These are phyloP conservation scores for Penicillium fimorum DNA, from an alignment of 495 filamentous ascomycete genomes.

Conservation along the genomic window DNA sequence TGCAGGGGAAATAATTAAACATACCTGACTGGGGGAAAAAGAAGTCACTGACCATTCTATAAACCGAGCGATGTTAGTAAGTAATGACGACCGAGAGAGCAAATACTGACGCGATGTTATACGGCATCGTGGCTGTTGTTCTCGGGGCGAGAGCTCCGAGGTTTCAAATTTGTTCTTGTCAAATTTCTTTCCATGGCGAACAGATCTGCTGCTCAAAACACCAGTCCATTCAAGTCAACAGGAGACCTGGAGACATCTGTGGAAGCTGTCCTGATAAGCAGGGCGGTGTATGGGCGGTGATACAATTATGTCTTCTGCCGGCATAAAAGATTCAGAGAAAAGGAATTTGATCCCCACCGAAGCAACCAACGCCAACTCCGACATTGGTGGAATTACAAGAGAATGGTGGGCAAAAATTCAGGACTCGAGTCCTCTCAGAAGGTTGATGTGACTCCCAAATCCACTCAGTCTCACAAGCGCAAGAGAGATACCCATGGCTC, in stretches of 20 bases:
- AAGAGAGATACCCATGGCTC: constrained; percentile 39
- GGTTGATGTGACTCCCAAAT: constrained; percentile 20
- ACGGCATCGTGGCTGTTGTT: constrained; percentile 50
- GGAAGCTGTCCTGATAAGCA: constrained; percentile 5
- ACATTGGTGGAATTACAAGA: constrained; percentile 8
- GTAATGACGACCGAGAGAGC: background rate
- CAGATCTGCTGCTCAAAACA: constrained; percentile 5
- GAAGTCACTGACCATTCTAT: constrained; percentile 95
- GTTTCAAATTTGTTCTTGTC: constrained; percentile 6
- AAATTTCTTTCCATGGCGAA: constrained; percentile 23
- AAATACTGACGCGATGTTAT: constrained; percentile 68
- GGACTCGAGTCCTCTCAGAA: constrained; percentile 20
- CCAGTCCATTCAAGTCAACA: constrained; percentile 9
- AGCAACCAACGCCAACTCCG: constrained; percentile 1
- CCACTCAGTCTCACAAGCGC: constrained; percentile 36
- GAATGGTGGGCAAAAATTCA: constrained; percentile 31
- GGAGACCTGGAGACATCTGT: background rate
- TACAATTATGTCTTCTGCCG: background rate
- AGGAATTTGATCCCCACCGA: constrained; percentile 17
- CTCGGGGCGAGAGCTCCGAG: constrained; percentile 8
- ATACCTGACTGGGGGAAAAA: constrained; percentile 93
- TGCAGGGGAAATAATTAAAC: constrained; percentile 1
- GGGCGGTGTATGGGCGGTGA: constrained; percentile 14
- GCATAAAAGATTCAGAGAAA: constrained; percentile 16
- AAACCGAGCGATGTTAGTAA: constrained; percentile 5